Evolutionary conservation across 495 filamentous ascomycete genomes (phyloP).

Genomic region (Apodospora peruviana): DNA sequence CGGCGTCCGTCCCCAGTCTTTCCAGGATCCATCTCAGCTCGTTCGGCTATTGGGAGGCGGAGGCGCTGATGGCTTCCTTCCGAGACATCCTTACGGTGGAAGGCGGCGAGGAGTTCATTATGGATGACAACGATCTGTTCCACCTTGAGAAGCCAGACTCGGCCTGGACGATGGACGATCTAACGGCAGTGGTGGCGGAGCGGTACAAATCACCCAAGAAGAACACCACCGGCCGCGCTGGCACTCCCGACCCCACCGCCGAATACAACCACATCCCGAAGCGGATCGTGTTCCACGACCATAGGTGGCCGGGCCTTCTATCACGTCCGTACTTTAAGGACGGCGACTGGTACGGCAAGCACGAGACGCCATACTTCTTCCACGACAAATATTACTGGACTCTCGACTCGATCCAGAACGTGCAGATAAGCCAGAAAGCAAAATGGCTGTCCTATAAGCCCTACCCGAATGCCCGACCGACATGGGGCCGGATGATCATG

Average conservation of each 20-base stretch:
- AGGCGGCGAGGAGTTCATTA: slow-evolving; percentile 67
- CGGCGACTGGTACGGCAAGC: too few species aligned
- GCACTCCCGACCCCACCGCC: slow-evolving; percentile 53
- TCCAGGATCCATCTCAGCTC: slow-evolving; percentile 83
- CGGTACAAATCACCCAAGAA: slow-evolving; percentile 19
- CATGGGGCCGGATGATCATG: slow-evolving; percentile 71
- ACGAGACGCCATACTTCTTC: slow-evolving; percentile 84
- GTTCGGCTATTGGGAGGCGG: slow-evolving; percentile 54
- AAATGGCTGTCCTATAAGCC: too few species aligned
- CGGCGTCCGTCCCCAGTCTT: slow-evolving; percentile 71
- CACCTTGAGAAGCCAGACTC: slow-evolving; percentile 58
- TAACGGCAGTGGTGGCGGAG: slow-evolving; percentile 29
- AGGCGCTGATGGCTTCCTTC: slow-evolving; percentile 60
- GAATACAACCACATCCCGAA: slow-evolving; percentile 75
- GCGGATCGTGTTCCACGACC: slow-evolving; percentile 62
- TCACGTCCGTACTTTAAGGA: too few species aligned
- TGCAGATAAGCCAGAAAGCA: slow-evolving; percentile 32
- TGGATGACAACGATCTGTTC: slow-evolving; percentile 82
- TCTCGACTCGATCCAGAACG: slow-evolving; percentile 51
- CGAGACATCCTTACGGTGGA: slow-evolving; percentile 63
- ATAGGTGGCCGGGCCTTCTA: slow-evolving; percentile 63
- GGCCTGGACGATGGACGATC: slow-evolving; percentile 48
- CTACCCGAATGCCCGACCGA: slow-evolving; percentile 37
- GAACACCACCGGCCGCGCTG: slow-evolving; percentile 11
- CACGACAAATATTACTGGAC: slow-evolving; percentile 74